Evolutionary conservation across 768 basidiomycete genomes (phyloP).

Genomic region (Psilocybe tampanensis): DNA sequence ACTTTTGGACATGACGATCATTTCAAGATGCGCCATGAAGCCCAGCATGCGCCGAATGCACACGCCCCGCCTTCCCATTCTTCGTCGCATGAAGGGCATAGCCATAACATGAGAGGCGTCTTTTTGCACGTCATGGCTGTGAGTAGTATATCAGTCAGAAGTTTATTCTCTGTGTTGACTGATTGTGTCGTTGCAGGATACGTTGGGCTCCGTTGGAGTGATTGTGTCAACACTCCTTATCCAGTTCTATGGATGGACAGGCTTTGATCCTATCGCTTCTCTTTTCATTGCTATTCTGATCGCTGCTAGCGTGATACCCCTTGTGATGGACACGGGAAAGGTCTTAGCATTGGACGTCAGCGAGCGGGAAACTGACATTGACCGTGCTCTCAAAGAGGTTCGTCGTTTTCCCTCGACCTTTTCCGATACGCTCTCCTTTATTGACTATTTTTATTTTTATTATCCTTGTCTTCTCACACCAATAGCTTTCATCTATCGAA

Average conservation of each 20-base stretch:
- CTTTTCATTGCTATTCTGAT: constrained; percentile 95
- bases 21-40: constrained; percentile 47
- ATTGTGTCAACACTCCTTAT: constrained; percentile 97
- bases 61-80: constrained; percentile 34
- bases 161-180: not conserved
- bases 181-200: constrained; percentile 57
- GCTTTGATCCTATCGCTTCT: constrained; percentile 97
- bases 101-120: constrained; percentile 99
- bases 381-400: constrained; percentile 66
- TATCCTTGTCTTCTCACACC: too few species aligned
- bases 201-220: constrained; percentile 95
- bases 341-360: constrained; percentile 87
- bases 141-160: constrained; percentile 26
- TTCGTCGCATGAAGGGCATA: constrained; percentile 77
- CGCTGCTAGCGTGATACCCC: constrained; percentile 92
- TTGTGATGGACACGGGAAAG: constrained; percentile 91
- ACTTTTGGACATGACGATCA: constrained; percentile 55
- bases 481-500: constrained; percentile 75
- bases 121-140: constrained; percentile 98
- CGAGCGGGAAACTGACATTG: constrained; percentile 55
- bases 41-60: constrained; percentile 39
- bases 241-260: constrained; percentile 96
- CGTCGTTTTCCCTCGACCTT: constrained; percentile 16
- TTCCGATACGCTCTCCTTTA: not conserved
- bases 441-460: constrained; percentile 17